A percentile compares a stretch with the other conserved stretches of the same genome.
Evolutionary conservation across 768 basidiomycete species (phyloP).

Genomic region (Punctularia strigosozonata): DNA sequence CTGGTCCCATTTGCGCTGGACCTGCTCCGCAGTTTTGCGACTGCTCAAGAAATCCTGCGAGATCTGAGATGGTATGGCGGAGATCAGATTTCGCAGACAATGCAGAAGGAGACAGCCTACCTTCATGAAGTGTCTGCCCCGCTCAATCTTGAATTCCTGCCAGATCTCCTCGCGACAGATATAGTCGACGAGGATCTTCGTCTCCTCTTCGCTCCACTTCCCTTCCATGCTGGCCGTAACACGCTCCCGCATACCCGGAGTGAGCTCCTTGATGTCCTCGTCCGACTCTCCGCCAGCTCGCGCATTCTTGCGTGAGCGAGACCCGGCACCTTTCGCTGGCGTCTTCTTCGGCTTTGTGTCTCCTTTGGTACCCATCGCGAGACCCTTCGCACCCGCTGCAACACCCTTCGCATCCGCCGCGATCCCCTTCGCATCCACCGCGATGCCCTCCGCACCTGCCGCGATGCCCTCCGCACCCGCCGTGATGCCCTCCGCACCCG

Average conservation of each 20-base stretch:
- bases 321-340: not conserved
- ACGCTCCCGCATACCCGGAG: not conserved
- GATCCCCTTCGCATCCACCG: too few species aligned
- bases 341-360: too few species aligned
- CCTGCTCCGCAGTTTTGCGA: not conserved
- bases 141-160: not conserved
- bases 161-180: not conserved
- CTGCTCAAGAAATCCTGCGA: not conserved
- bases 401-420: too few species aligned
- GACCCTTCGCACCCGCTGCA: too few species aligned
- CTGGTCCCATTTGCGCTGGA: not conserved
- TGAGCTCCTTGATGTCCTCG: not conserved
- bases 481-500: too few species aligned
- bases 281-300: not conserved
- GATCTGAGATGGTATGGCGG: not conserved
- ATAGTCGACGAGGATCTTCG: not conserved
- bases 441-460: too few species aligned
- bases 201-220: not conserved
- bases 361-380: too few species aligned
- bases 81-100: not conserved
- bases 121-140: not conserved
- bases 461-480: too few species aligned
- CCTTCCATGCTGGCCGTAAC: not conserved
- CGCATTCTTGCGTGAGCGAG: not conserved
- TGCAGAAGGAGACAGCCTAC: not conserved